These are phyloP conservation scores for Lactarius sanguifluus DNA, from an alignment of 768 basidiomycete species.

Conservation along the genomic window DNA sequence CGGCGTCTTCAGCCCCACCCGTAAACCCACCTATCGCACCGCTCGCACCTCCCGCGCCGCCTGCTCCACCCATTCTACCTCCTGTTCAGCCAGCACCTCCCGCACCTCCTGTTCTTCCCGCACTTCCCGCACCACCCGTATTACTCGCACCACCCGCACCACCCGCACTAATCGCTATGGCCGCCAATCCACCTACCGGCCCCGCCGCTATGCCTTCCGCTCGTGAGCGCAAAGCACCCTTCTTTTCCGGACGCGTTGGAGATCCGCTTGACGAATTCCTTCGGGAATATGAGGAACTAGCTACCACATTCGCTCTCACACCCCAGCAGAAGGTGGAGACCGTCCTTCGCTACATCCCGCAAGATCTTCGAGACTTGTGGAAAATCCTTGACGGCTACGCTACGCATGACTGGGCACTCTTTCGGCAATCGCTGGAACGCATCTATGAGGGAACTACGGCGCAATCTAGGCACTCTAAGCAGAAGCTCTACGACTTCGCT, in stretches of 20 bases:
- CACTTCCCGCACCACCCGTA: too few relatives aligned
- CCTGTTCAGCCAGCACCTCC: too few relatives aligned
- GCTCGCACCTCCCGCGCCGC: too few relatives aligned
- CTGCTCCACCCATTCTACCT: too few relatives aligned
- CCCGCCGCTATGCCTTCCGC: not conserved
- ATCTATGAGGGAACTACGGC: not conserved
- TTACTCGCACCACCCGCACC: too few relatives aligned
- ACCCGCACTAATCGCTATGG: too few relatives aligned
- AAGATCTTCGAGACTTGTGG: not conserved
- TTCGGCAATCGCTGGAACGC: rapidly evolving
- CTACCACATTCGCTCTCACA: not conserved
- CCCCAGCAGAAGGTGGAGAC: not conserved
- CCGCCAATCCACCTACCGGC: not conserved
- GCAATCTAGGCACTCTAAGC: too few relatives aligned
- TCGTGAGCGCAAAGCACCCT: rapidly evolving
- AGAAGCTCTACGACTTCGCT: not conserved
- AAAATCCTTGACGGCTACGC: not conserved
- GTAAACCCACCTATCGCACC: too few relatives aligned
- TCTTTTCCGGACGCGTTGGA: not conserved
- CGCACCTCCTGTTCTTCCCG: too few relatives aligned
- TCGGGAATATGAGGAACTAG: not conserved
- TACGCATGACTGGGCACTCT: not conserved
- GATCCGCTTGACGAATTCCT: not conserved
- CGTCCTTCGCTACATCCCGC: not conserved
- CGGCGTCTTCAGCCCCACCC: too few relatives aligned